These are phyloP conservation scores for Laburnicola sp. DNA, from an alignment of 2,329 filamentous ascomycete genomes.

Conservation along the genomic window DNA sequence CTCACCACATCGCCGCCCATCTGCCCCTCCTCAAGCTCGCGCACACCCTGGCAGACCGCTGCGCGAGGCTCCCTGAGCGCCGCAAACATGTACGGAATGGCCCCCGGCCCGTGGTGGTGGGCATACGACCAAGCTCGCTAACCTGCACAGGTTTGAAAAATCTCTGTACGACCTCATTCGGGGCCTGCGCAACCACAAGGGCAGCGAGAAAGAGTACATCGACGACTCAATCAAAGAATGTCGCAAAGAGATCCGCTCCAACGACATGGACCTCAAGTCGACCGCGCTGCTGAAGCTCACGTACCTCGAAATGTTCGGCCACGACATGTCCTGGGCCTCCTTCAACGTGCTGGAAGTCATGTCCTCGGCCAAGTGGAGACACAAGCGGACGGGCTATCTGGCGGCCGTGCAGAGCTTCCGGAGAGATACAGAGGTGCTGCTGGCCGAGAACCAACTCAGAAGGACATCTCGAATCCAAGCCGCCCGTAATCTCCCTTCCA, in stretches of 20 bases:
- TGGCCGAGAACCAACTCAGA: slow-evolving; percentile 94
- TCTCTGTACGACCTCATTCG: slow-evolving; percentile 98
- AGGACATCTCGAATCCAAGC: slow-evolving; percentile 76
- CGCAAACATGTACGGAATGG: slow-evolving; percentile 35
- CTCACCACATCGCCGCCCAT: slow-evolving; percentile 25
- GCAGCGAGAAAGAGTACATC: slow-evolving; percentile 92
- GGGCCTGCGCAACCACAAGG: slow-evolving; percentile 92
- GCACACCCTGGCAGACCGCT: slow-evolving; percentile 20
- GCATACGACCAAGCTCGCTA: too few species aligned
- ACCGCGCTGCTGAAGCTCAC: slow-evolving; percentile 94
- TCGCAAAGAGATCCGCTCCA: slow-evolving; percentile 83
- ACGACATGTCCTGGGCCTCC: slow-evolving; percentile 99
- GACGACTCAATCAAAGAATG: slow-evolving; percentile 94
- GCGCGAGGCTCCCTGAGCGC: slow-evolving; percentile 19
- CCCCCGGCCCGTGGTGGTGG: too few species aligned
- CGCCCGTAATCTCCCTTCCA: slow-evolving; percentile 80
- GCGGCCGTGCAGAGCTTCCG: slow-evolving; percentile 96
- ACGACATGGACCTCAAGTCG: slow-evolving; percentile 97
- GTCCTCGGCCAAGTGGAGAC: slow-evolving; percentile 91
- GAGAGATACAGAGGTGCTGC: slow-evolving; percentile 91
- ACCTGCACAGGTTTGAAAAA: slow-evolving; percentile 91
- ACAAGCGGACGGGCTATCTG: slow-evolving; percentile 94
- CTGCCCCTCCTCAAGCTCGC: slow-evolving; percentile 34
- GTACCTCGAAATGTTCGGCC: slow-evolving; percentile 98
- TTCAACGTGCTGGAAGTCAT: slow-evolving; percentile 99